Percentiles rank a stretch among this genome's conserved stretches.
phyloP scores from a whole-genome alignment of 371 early-diverging fungal genomes.

The Entomophthora muscae region DNA sequence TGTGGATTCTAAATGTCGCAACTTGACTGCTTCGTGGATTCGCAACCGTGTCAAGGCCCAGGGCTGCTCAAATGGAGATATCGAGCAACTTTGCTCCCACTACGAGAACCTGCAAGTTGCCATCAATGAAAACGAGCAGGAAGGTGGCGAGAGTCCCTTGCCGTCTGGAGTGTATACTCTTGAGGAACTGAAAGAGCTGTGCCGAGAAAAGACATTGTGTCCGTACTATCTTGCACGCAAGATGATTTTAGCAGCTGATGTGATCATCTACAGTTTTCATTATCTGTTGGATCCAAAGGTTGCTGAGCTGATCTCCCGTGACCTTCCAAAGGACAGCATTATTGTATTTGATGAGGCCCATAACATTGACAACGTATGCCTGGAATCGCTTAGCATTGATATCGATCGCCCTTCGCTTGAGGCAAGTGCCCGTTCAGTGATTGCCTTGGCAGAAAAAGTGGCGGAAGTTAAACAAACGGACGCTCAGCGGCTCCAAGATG shows the following conservation, averaged over 20 bases:
- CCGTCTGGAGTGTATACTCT: constrained; percentile 91
- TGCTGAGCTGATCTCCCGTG: constrained; percentile 88
- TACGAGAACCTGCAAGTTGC: constrained; percentile 31
- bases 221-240: constrained; percentile 93
- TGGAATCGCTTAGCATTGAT: constrained; percentile 93
- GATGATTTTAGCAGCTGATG: constrained; percentile 76
- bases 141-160: constrained; percentile 48
- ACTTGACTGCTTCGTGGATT: constrained; percentile 89
- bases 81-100: constrained; percentile 55
- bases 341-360: constrained; percentile 99
- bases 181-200: constrained; percentile 75
- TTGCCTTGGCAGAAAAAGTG: constrained; percentile 45
- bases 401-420: constrained; percentile 83
- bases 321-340: constrained; percentile 85
- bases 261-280: constrained; percentile 98
- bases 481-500: constrained; percentile 65
- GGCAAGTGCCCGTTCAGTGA: constrained; percentile 63
- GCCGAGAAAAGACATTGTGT: constrained; percentile 59
- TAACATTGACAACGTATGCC: constrained; percentile 98
- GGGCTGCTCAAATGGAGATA: constrained; percentile 13
- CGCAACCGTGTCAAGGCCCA: constrained; percentile 22
- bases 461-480: constrained; percentile 73
- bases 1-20: constrained; percentile 82
- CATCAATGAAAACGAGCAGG: constrained; percentile 12
- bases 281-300: constrained; percentile 99